Percentiles rank a stretch among this genome's conserved stretches.
Evolutionary conservation across 1,139 yeast genomes (phyloP).

Genomic region (Candida pseudoviswanathii): DNA sequence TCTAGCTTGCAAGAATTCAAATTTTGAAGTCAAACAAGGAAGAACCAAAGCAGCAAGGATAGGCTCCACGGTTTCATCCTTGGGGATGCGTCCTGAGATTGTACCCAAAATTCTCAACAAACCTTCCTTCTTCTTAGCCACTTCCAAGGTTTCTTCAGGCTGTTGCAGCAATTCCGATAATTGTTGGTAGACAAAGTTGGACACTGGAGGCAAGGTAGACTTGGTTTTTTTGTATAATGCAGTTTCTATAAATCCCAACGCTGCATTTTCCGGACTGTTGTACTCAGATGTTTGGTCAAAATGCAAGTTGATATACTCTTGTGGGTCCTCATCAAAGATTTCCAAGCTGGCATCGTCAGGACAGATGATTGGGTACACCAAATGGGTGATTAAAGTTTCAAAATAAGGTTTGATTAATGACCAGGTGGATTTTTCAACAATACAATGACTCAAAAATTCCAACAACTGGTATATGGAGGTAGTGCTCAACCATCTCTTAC

Average conservation of each 20-base stretch:
- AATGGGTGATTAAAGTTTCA: constrained; percentile 64
- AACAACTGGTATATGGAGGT: constrained; percentile 68
- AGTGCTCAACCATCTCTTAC: constrained; percentile 67
- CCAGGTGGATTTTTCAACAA: constrained; percentile 73
- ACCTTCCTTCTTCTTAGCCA: constrained; percentile 79
- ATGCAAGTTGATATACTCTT: constrained; percentile 81
- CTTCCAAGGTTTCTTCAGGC: constrained; percentile 48
- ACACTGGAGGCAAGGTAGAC: constrained; percentile 60
- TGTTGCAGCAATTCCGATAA: constrained; percentile 44
- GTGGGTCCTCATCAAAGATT: constrained; percentile 84
- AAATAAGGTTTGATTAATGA: constrained; percentile 68
- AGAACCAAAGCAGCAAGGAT: constrained; percentile 66
- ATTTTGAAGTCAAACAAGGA: constrained; percentile 68
- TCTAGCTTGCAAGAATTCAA: constrained; percentile 80
- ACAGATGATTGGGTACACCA: constrained; percentile 76
- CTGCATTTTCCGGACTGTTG: constrained; percentile 69
- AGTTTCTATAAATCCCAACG: constrained; percentile 62
- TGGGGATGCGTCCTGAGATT: constrained; percentile 68
- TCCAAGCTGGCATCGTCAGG: constrained; percentile 74
- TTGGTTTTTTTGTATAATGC: constrained; percentile 68
- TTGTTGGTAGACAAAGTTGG: constrained; percentile 64
- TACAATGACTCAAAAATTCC: constrained; percentile 69
- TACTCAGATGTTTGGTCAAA: constrained; percentile 67
- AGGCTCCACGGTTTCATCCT: constrained; percentile 56
- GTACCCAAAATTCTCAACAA: constrained; percentile 77